These are phyloP conservation scores for Linnemannia elongata DNA, from an alignment of 192 early-diverging fungal species.

Conservation along the genomic window DNA sequence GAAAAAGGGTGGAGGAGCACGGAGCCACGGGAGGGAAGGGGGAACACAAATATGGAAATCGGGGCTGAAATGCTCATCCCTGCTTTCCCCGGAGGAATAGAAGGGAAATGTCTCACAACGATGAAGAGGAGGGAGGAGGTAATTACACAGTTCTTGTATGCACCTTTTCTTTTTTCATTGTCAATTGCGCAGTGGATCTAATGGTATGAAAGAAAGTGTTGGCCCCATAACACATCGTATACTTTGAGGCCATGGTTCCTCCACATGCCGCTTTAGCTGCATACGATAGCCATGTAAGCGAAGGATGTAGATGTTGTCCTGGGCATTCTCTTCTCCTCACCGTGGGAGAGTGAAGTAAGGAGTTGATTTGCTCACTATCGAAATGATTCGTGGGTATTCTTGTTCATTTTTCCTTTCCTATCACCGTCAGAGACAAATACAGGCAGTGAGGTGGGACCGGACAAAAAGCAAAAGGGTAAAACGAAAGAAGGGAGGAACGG, in stretches of 20 bases:
- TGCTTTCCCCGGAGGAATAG: neutral
- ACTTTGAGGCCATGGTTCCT: no score
- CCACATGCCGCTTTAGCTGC: no score
- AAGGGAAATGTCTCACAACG: neutral
- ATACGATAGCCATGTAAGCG: no score
- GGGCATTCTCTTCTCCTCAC: no score
- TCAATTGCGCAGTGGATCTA: no score
- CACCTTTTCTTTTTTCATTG: no score
- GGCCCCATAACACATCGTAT: no score
- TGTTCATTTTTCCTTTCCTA: neutral
- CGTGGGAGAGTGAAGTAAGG: no score
- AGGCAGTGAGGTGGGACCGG: neutral
- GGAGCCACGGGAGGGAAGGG: neutral
- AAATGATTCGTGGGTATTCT: neutral
- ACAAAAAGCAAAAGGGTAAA: neutral
- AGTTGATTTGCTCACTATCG: neutral
- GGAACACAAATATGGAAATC: slow-evolving; percentile 1
- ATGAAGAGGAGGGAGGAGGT: neutral
- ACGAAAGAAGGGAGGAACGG: neutral
- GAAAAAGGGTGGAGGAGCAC: neutral
- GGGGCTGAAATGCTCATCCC: neutral
- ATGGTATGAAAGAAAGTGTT: no score
- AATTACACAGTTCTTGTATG: neutral
- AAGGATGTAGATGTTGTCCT: no score
- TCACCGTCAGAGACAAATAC: neutral